Evolutionary conservation across 2,329 filamentous ascomycete genomes (phyloP), one percentile per base, ranked within the genome.

Genomic region (Epichloe baconii): DNA sequence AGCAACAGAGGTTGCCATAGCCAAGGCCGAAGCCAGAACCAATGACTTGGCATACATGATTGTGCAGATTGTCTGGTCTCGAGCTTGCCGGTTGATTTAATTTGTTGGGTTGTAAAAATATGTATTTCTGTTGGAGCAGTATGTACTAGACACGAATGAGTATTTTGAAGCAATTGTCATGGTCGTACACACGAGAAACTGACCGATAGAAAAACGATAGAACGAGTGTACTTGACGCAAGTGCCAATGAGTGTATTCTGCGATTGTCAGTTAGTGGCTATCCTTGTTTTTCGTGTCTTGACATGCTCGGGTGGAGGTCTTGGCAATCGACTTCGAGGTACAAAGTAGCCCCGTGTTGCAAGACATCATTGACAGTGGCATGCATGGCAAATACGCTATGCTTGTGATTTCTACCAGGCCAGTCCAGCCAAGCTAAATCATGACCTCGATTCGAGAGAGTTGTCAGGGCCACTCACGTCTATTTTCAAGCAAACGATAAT

Each of bases 151-250:
- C 6, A 23, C n/a, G 4, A n/a, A 5, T 51, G 17, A 41, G 44
- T 10, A 7, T 26, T 41, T n/a, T 11, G 19, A 49, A 10, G 15
- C 40, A 4, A 7, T 12, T 31, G 19, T 26, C 41, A 17, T 17
- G 23, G 5, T 21, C 19, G 10, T 23, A 31, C 10, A 19, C 10
- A 14, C 7, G 12, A 14, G 14, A 23, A 15, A 12, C 65, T 63
- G 42, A 67, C 64, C 72, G 74, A 76, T 73, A 77, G 73, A 67
- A 64, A 64, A 60, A 58, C 61, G 61, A 64, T 66, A 59, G 59
- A 79, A 76, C 70, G 77, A 80, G 69, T 77, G 77, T 77, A 78
- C 71, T 76, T 78, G 77, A 79, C 75, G 70, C 64, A 60, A 26
- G 58, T 69, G 69, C 74, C 71, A 77, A 78, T 62, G 73, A 78